A percentile compares a stretch with the other conserved stretches of the same genome.
Evolutionary conservation across 2,329 filamentous ascomycete genomes (phyloP).

Genomic region (Aspergillus versicolor): DNA sequence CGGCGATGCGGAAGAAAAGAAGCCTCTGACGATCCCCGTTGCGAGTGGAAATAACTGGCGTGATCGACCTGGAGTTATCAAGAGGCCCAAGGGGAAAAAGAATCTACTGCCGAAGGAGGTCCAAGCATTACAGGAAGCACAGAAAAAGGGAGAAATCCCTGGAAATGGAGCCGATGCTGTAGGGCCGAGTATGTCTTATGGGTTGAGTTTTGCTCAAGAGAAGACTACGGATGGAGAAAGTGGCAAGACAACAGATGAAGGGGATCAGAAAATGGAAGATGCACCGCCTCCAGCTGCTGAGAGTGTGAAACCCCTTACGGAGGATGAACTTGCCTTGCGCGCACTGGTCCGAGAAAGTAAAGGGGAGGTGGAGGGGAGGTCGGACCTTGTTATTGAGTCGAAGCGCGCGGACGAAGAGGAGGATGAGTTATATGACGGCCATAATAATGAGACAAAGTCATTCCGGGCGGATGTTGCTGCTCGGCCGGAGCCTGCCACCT

Average conservation of each 20-base stretch:
- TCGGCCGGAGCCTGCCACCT: constrained; percentile 71
- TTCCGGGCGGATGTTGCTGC: constrained; percentile 68
- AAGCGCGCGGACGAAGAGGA: constrained; percentile 23
- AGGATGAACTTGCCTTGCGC: constrained; percentile 65
- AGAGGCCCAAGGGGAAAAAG: constrained; percentile 61
- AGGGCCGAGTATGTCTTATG: constrained; percentile 52
- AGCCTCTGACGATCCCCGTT: constrained; percentile 74
- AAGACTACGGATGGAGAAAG: constrained; percentile 17
- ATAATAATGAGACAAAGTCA: constrained; percentile 52
- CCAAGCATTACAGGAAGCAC: constrained; percentile 47
- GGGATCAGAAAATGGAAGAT: constrained; percentile 30
- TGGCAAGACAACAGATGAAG: constrained; percentile 19
- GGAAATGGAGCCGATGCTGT: constrained; percentile 48
- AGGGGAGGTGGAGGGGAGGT: constrained; percentile 38
- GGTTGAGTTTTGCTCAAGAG: constrained; percentile 52
- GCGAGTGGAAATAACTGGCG: constrained; percentile 80
- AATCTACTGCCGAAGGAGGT: constrained; percentile 60
- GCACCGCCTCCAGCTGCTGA: constrained; percentile 17
- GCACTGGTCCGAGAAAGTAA: constrained; percentile 62
- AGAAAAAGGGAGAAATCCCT: constrained; percentile 30
- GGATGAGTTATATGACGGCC: constrained; percentile 21
- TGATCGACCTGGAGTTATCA: constrained; percentile 40
- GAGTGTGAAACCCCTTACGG: constrained; percentile 44
- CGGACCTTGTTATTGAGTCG: constrained; percentile 55
- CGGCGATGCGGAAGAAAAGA: constrained; percentile 44